phyloP scores from a whole-genome alignment of 2,329 filamentous ascomycete genomes.

The Ophiostoma sp. region DNA sequence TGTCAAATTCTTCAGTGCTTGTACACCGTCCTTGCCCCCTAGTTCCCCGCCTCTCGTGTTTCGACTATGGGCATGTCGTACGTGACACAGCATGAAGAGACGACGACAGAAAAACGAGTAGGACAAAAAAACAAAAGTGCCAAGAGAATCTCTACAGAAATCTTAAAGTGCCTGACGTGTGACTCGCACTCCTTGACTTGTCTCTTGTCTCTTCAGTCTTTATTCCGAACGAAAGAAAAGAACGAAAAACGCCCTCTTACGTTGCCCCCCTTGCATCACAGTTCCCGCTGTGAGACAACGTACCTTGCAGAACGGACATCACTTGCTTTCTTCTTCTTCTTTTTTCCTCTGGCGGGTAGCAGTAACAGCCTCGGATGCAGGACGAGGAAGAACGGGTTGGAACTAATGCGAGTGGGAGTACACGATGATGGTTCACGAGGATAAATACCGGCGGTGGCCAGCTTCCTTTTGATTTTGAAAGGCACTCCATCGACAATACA shows the following conservation, averaged over 20 bases:
- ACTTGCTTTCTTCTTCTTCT: not conserved
- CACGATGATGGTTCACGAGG: not conserved
- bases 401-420: not conserved
- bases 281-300: slow-evolving; percentile 2
- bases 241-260: not conserved
- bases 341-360: not conserved
- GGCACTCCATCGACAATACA: not conserved
- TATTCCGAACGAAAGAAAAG: slow-evolving; percentile 16
- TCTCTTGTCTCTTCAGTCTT: not conserved
- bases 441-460: slow-evolving; percentile 9
- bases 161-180: not conserved
- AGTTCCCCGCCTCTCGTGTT: slow-evolving; percentile 4
- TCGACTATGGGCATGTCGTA: slow-evolving; percentile 7
- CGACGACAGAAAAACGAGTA: not conserved
- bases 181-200: not conserved
- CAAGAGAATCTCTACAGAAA: not conserved
- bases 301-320: slow-evolving; percentile 17
- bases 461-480: not conserved
- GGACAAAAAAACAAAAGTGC: not conserved
- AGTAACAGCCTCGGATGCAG: not conserved
- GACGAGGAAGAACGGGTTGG: not conserved
- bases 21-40: not conserved
- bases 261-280: not conserved
- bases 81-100: slow-evolving; percentile 7
- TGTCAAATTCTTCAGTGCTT: not conserved